Evolutionary conservation across 345 rosid species (phyloP), one percentile per base, ranked within the genome.

Genomic region (Citrus australasica): DNA sequence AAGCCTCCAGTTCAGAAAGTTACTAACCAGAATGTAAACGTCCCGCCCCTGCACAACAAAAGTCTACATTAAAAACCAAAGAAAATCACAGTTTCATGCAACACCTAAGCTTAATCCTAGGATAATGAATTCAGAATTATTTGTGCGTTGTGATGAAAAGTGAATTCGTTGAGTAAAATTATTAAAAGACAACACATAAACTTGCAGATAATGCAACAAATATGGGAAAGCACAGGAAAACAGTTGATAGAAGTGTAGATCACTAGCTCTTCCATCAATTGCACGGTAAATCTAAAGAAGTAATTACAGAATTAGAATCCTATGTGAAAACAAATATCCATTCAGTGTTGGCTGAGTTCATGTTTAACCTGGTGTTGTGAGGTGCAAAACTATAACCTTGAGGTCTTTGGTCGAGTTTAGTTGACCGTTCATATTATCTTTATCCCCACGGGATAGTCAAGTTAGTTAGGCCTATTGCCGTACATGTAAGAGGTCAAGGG

Each of bases 1-100:
- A 83, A 73, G 81, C 71, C 74, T 76, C 42, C 32, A 84, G 73
- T 76, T 81, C 81, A 77, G 79, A 82, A 80, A 78, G 56, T 66
- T 82, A 88, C 97, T 83, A 75, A 93, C 99, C 97, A 95, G 90
- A 86, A 95, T 93, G 88, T 92, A 95, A 69, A 95, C 96, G 73
- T 93, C 95, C 82, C 97, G 89, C n/a, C 99, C 99, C 99, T 95
- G 96, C 89, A 88, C 81, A 71, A 82, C 64, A 87, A 84, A 76
- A 70, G 72, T 11, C 32, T 33, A 74, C 10, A 68, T 71, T 40
- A 30, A 69, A 46, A 79, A 78, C 74, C 73, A 38, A 73, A 58
- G 51, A 62, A 73, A 38, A 69, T 62, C 48, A 59, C 7, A 19
- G 32, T 37, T 56, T 42, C 30, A 28, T 46, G 30, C 14, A 56